Evolutionary conservation across 2,329 filamentous ascomycete species (phyloP).

Genomic region (Septoria petroselini): DNA sequence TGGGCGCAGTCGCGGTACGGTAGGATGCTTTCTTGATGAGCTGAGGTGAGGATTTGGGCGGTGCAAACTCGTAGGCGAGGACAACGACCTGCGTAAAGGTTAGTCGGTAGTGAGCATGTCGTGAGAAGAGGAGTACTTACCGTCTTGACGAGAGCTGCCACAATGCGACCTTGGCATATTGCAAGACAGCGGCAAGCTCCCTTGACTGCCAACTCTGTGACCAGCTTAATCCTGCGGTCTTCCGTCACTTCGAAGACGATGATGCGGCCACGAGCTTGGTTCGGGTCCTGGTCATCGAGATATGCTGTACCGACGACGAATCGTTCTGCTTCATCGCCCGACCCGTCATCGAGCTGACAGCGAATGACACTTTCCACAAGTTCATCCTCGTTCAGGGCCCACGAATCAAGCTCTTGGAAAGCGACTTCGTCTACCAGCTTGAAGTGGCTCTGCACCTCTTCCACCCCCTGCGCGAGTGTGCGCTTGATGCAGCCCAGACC

Average conservation of each 20-base stretch:
- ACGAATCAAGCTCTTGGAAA: constrained; percentile 74
- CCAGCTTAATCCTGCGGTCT: constrained; percentile 67
- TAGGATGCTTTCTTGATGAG: constrained; percentile 73
- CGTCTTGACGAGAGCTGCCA: constrained; percentile 86
- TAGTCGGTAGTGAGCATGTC: constrained; percentile 32
- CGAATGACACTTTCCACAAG: constrained; percentile 81
- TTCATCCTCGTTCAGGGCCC: constrained; percentile 64
- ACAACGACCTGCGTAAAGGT: constrained; percentile 51
- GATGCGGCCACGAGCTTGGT: constrained; percentile 68
- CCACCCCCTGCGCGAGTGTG: constrained; percentile 65
- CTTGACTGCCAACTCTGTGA: constrained; percentile 67
- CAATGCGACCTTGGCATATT: constrained; percentile 71
- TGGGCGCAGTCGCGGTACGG: constrained; percentile 76
- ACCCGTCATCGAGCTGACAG: constrained; percentile 64
- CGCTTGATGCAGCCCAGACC: constrained; percentile 82
- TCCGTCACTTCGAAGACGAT: constrained; percentile 78
- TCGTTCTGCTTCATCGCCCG: constrained; percentile 61
- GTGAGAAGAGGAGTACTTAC: constrained; percentile 43
- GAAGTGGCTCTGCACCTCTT: constrained; percentile 76
- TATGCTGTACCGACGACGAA: constrained; percentile 92
- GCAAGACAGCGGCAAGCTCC: constrained; percentile 78
- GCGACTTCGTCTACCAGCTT: constrained; percentile 86
- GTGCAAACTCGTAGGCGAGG: constrained; percentile 55
- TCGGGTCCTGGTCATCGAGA: constrained; percentile 56
- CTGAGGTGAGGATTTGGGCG: constrained; percentile 48